Conservation (phyloP, 495 filamentous ascomycete species). For the Pyrenula massariospora region DNA sequence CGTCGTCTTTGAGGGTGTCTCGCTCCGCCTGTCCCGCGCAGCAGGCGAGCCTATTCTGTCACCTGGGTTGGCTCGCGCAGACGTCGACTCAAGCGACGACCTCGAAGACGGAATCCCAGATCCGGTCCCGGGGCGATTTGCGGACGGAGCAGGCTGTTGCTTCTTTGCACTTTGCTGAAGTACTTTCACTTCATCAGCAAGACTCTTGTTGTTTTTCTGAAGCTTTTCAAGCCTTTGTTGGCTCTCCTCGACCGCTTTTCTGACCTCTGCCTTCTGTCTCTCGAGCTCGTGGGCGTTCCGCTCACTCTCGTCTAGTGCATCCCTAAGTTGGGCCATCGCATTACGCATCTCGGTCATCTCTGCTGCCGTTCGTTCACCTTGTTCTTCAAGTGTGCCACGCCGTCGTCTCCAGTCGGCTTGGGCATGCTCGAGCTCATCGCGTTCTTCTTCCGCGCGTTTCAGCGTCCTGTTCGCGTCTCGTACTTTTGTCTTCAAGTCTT, state of each 20-base stretch:
- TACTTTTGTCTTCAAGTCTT: constrained; percentile 68
- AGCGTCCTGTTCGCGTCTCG: constrained; percentile 73
- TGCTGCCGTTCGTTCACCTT: constrained; percentile 50
- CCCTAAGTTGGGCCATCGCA: constrained; percentile 68
- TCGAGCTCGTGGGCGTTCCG: constrained; percentile 70
- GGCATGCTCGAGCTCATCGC: constrained; percentile 54
- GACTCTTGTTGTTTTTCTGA: constrained; percentile 54
- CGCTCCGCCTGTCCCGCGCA: constrained; percentile 22
- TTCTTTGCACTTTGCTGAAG: neutral
- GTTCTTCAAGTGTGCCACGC: constrained; percentile 61
- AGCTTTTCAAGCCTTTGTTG: constrained; percentile 67
- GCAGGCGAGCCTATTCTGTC: constrained; percentile 26
- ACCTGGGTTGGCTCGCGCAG: constrained; percentile 19
- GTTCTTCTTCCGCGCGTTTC: constrained; percentile 54
- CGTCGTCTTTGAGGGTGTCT: constrained; percentile 20
- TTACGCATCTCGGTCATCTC: constrained; percentile 64
- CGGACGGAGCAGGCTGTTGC: constrained; percentile 3
- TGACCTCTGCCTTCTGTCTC: constrained; percentile 65
- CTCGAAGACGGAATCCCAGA: constrained; percentile 43
- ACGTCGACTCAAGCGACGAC: constrained; percentile 56
- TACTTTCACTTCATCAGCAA: constrained; percentile 28
- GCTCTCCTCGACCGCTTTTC: constrained; percentile 64
- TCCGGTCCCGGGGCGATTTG: constrained; percentile 16
- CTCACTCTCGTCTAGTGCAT: constrained; percentile 78
- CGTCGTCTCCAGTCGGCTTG: constrained; percentile 63